Conservation (phyloP, 192 early-diverging fungal species). For the Umbelopsis isabellina region DNA sequence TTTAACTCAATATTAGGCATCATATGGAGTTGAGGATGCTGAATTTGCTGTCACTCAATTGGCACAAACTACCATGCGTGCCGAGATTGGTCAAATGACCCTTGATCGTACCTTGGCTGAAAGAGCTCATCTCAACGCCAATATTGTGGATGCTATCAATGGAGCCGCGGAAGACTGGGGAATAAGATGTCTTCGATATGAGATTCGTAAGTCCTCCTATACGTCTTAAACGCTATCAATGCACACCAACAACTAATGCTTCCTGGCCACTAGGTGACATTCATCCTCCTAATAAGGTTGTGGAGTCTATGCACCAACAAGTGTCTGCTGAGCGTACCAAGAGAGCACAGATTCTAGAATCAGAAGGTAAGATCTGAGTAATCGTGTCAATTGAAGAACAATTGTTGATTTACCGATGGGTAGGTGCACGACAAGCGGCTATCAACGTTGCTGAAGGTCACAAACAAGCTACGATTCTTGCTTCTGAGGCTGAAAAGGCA, state of each 20-base stretch:
- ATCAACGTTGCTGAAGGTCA: constrained; percentile 97
- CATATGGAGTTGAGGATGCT: constrained; percentile 93
- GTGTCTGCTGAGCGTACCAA: constrained; percentile 96
- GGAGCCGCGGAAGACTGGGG: constrained; percentile 94
- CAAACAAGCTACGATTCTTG: constrained; percentile 90
- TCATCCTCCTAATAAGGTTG: constrained; percentile 93
- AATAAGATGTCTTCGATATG: constrained; percentile 93
- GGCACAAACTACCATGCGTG: constrained; percentile 99
- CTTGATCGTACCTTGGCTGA: constrained; percentile 94
- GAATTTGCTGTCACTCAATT: constrained; percentile 96
- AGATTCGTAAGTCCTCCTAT: constrained; percentile 65
- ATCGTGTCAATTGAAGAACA: background rate
- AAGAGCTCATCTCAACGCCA: constrained; percentile 88
- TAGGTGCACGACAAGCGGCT: constrained; percentile 81
- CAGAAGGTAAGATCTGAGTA: constrained; percentile 52
- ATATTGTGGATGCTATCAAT: constrained; percentile 96
- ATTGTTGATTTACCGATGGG: background rate
- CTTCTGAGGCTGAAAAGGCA: constrained; percentile 90
- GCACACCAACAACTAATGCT: background rate
- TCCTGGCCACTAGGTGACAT: constrained; percentile 64
- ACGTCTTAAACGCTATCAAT: background rate
- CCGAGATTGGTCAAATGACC: constrained; percentile 98
- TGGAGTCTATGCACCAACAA: constrained; percentile 96
- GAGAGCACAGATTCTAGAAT: constrained; percentile 92
- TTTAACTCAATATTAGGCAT: constrained; percentile 49